Base-by-base conservation (phyloP, 179 eudicot species). In the Silene coronaria region DNA sequence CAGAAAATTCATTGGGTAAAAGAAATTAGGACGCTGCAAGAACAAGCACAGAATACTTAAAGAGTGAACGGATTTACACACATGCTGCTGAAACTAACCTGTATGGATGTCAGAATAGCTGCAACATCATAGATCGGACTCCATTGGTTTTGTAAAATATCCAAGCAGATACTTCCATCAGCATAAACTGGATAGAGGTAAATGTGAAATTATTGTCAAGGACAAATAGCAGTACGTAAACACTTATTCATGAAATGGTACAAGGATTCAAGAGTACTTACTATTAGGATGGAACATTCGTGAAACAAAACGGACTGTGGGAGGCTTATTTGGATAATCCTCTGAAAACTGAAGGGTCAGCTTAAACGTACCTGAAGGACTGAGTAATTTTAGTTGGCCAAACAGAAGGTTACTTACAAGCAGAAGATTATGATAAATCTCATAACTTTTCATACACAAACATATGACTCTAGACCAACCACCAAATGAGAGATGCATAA, bases 211-310 rank as follows among this genome's bases (percentile, higher is more conserved):
- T 57, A 81, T 32, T 17, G 27, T 30, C 64, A 71, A 76, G 14
- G 27, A 58, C 16, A 22, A 69, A 63, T 27, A 24, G 24, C 38
- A 55, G 48, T 62, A 66, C n/a, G 72, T 46, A 68, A 69, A 53
- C 1, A 67, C 32, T 28, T 10, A 67, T 11, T 6, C 19, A 57
- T 4, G 6, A 28, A 63, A 21, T 4, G 68, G 10, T 6, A 51
- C 46, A 69, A 48, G 22, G 67, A 38, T 30, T 11, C 19, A 32
- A 1, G 28, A 32, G 11, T 72, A 84, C 96, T 77, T 87, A 90
- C 96, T 90, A 67, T 90, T 90, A 67, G 96, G 96, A 78, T 90
- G 96, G 66, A 90, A 90, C 96, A 90, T 90, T 67, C 90, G 80
- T 4, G 96, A 90, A 67, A 90, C 83, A 80, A 90, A 90, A 36